These are phyloP conservation scores for Xerocomus brunneocitrinus DNA, from an alignment of 768 basidiomycete species.

Conservation along the genomic window DNA sequence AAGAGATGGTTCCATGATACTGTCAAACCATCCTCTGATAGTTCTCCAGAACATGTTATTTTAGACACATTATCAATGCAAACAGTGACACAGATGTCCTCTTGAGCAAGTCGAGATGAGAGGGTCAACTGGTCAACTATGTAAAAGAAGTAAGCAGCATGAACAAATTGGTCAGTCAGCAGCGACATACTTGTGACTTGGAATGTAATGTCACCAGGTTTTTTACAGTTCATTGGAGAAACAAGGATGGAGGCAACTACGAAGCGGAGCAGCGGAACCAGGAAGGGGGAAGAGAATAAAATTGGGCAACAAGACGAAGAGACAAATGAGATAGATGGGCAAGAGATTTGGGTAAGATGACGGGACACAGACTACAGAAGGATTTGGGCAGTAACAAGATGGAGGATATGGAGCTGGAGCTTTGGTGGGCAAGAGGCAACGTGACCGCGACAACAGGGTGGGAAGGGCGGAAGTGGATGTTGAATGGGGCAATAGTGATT, in stretches of 20 bases:
- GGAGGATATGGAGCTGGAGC: background rate
- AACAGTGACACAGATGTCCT: background rate
- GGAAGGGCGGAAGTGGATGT: background rate
- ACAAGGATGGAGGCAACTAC: background rate
- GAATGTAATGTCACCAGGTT: background rate
- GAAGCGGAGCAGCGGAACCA: background rate
- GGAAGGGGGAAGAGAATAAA: too few relatives aligned
- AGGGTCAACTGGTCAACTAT: background rate
- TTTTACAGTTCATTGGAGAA: background rate
- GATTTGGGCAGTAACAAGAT: too few relatives aligned
- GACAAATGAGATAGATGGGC: too few relatives aligned
- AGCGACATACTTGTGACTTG: background rate
- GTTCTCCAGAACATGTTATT: background rate
- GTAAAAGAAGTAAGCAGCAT: background rate
- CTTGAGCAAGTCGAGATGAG: background rate
- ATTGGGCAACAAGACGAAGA: too few relatives aligned
- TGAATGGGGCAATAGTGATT: too few relatives aligned
- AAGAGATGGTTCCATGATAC: background rate
- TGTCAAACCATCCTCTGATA: background rate
- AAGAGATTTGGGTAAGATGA: too few relatives aligned
- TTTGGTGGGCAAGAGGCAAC: background rate
- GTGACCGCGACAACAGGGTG: background rate
- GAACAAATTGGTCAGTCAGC: background rate
- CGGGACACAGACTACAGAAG: too few relatives aligned
- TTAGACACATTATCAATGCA: background rate